Evolutionary conservation across 83 land plant genomes (phyloP), one percentile per base, ranked within the genome.

Genomic region (Thuja plicata): DNA sequence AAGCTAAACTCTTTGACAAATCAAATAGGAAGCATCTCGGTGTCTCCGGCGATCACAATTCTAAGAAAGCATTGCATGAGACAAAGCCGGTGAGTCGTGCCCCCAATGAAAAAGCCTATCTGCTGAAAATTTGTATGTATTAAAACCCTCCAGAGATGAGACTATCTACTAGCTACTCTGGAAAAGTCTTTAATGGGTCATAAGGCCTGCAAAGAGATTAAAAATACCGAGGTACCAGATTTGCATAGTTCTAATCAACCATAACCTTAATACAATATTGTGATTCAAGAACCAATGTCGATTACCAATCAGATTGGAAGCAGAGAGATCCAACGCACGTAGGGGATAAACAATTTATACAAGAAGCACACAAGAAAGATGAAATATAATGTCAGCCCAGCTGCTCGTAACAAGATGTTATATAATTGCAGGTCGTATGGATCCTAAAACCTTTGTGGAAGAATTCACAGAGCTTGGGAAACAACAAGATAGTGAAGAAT

Each of bases 231-330:
- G 32, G 34, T 27, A 21, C 34, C 34, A 83, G 85, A 83, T 83
- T 55, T 83, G 55, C 35, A 46, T 83, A 83, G 85, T 46, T 83
- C 85, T 48, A 83, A 27, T 45, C 34, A 83, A 9, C 48, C 55
- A 55, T 10, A 27, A 83, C 37, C 79, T 48, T 0, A n/a, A 83
- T 19, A 43, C 13, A 45, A 46, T 40, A 80, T 80, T 41, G 12
- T 8, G n/a, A 41, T 19, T 17, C 52, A 76, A 6, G 11, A 83
- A 10, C 16, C 35, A 83, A 83, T 46, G 55, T 48, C 30, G 32
- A 83, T 19, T 46, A 43, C 11, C 85, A 83, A 46, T 46, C 32
- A 30, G 16, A 83, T 27, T 48, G 54, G 43, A 83, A 83, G 45
- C 48, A 27, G 46, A 27, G 12, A 8, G 54, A 83, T n/a, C 54